Base-by-base conservation (phyloP, 495 filamentous ascomycete species). In the Cercophora sp. region DNA sequence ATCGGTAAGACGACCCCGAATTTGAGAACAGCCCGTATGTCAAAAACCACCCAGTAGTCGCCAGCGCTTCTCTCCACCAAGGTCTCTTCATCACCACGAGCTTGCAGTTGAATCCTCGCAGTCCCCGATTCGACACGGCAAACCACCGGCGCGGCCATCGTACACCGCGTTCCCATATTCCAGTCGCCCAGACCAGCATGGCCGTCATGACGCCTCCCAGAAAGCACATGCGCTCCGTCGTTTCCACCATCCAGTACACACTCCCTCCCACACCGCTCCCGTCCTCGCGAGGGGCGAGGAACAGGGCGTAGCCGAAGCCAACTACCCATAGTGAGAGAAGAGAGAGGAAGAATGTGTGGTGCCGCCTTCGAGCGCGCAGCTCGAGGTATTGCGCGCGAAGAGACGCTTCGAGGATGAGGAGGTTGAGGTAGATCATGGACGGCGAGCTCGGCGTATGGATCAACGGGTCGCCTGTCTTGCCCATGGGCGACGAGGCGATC, bases 391-490 rank as follows among this genome's bases (percentile, higher is more conserved):
- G 93, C 16, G 86, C 84, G 36, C 93, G 91, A 20, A 99, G 77
- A 11, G 89, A 95, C 42, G 90, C 89, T 69, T 99, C 93, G 64
- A 99, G 86, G 60, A 99, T 92, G 46, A 99, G 77, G 31, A 99
- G 86, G 67, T 99, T 99, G 59, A 97, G 81, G 73, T 97, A 99
- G 61, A 97, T 96, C 72, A 96, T 94, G n/a, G 89, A 89, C 40
- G 65, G 92, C 24, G 91, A 89, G 54, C 87, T 92, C 9, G 93
- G 92, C 24, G 94, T 81, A 34, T 84, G 80, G 50, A 85, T 84
- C 41, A 90, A 76, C 32, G 91, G 91, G 67, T 96, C 87, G 59
- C 72, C 63, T 69, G 79, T 54, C 67, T 79, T 69, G 70, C 69
- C 67, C 49, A 69, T 61, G 40, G 72, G 47, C 41, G 70, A 65